Evolutionary conservation across 352 stramenopile species (phyloP).

Genomic region (Plasmopara viticola): DNA sequence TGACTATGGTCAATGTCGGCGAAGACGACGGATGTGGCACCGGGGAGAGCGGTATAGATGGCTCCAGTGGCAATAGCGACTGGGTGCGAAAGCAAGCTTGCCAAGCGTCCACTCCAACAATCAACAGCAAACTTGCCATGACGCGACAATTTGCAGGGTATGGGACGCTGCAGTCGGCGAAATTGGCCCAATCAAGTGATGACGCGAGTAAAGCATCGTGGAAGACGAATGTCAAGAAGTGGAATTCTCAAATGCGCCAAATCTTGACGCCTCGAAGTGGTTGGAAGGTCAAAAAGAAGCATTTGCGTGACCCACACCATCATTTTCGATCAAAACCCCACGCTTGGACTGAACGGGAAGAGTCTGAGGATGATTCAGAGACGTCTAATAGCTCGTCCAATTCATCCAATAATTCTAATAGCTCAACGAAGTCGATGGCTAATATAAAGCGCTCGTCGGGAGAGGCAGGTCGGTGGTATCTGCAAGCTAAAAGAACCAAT

Average conservation of each 20-base stretch:
- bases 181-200: slow-evolving; percentile 9
- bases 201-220: slow-evolving; percentile 23
- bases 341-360: slow-evolving; percentile 12
- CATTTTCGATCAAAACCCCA: slow-evolving; percentile 6
- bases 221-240: slow-evolving; percentile 41
- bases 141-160: slow-evolving; percentile 13
- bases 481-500: slow-evolving; percentile 4
- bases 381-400: slow-evolving; percentile 33
- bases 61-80: slow-evolving; percentile 26
- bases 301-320: slow-evolving; percentile 10
- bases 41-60: slow-evolving; percentile 19
- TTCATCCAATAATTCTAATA: slow-evolving; percentile 24
- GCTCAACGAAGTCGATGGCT: slow-evolving; percentile 6
- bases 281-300: slow-evolving; percentile 23
- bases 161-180: slow-evolving; percentile 20
- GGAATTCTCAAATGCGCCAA: slow-evolving; percentile 24
- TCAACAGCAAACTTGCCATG: slow-evolving; percentile 5
- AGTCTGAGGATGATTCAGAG: slow-evolving; percentile 40
- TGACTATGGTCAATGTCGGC: slow-evolving; percentile 15
- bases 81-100: slow-evolving; percentile 26
- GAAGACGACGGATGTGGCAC: slow-evolving; percentile 28
- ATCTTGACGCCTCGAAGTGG: slow-evolving; percentile 29
- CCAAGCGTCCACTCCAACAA: slow-evolving; percentile 7
- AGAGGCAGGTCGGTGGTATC: slow-evolving; percentile 11
- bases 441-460: slow-evolving; percentile 18